A percentile compares a stretch with the other conserved stretches of the same genome.
Conservation (phyloP, 305 asterid species). For the Fraxinus albicans region DNA sequence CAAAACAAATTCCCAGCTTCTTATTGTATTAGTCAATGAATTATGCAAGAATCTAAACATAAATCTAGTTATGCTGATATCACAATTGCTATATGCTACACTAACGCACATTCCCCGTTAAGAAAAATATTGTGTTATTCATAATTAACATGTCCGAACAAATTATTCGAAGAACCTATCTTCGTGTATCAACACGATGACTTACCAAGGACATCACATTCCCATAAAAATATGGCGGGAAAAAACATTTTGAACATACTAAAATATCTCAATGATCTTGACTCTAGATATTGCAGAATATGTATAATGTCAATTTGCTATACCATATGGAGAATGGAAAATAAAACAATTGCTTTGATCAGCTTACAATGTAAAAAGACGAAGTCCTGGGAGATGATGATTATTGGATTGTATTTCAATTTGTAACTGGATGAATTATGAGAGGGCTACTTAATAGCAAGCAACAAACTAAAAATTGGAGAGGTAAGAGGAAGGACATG, state of each 20-base stretch:
- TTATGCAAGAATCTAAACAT: not conserved
- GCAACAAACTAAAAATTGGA: not conserved
- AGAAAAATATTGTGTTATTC: constrained; percentile 5
- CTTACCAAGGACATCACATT: not conserved
- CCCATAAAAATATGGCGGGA: constrained; percentile 13
- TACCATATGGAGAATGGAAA: constrained; percentile 1
- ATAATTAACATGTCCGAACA: constrained; percentile 3
- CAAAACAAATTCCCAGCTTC: not conserved
- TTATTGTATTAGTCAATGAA: not conserved
- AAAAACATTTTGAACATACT: not conserved
- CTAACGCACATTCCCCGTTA: not conserved
- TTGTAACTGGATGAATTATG: not conserved
- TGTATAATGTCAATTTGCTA: not conserved
- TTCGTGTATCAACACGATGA: not conserved
- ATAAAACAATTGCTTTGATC: not conserved
- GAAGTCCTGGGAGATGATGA: not conserved
- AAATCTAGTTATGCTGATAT: not conserved
- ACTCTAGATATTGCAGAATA: constrained; percentile 4
- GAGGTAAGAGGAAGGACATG: not conserved
- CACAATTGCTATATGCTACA: not conserved
- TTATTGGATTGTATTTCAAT: not conserved
- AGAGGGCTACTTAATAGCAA: constrained; percentile 8
- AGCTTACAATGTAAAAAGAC: constrained; percentile 3
- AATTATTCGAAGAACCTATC: not conserved
- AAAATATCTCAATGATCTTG: not conserved